Evolutionary conservation across 1,284 basidiomycete genomes (phyloP), one percentile per base, ranked within the genome.

Genomic region (Boletus smithii): DNA sequence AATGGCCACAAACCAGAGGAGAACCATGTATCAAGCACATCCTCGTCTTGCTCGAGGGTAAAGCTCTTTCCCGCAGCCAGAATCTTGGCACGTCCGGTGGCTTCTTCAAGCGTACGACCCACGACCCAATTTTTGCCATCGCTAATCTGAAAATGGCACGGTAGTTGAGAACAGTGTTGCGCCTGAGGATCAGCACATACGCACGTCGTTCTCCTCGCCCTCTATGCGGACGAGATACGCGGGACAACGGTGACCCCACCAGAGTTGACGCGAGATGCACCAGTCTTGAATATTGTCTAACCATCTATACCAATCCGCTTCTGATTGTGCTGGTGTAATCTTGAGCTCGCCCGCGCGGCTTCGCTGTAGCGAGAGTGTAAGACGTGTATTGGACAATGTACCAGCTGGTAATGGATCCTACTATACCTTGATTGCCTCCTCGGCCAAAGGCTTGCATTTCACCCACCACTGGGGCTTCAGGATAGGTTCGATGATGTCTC

Each of bases 401-500:
- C 13, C 11, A 5, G 17, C 17, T 13, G 24, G 18, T 1, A 17
- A 14, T 30, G 13, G 13, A n/a, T n/a, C 1, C 10, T 3, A 33
- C 8, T 3, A 14, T 48, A 90, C 91, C 74, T 85, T 84, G 63
- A 97, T 79, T 13, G 89, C 91, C 58, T 94, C 91, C 53, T 94
- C 87, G 0, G 95, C 94, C 45, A 99, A 76, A 2, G 90, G 89
- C 67, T 91, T 85, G 75, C 93, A 97, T 70, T 88, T 85, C 41
- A 99, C 90, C 95, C 95, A 99, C 97, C 97, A 99, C 66, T 99
- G 97, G 0, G 97, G 97, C 72, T 98, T 99, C 65, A 99, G 77
- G 30, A 98, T 76, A 6, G 91, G 90, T 69, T 99, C 97, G 57
- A 99, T 97, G 44, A 99, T 72, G 66, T 99, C 97, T 3, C 95